Conservation (phyloP, 129 eudicot genomes). For the Daucus carota region DH1_v3.0 NC_030383.2:10145001-10145500, state of each 20-base stretch:
- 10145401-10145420: constrained; percentile 49
- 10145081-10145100: neutral
- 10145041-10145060: neutral
- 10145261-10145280: neutral
- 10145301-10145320: neutral
- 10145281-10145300: constrained; percentile 4
- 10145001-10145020: neutral
- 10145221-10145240: constrained; percentile 70
- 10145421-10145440: constrained; percentile 84
- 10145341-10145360: neutral
- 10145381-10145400: constrained; percentile 92
- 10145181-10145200: constrained; percentile 58
- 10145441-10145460: constrained; percentile 89
- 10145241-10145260: constrained; percentile 52
- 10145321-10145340: neutral
- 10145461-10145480: constrained; percentile 78
- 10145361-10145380: constrained; percentile 31
- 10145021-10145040: neutral
- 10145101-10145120: neutral
- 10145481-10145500: constrained; percentile 61
- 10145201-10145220: constrained; percentile 58
- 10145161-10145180: constrained; percentile 96
- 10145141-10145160: constrained; percentile 11
- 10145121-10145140: neutral
- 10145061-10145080: neutral